Conservation (phyloP, 1,284 basidiomycete genomes). For the Tilletia walkeri region DNA sequence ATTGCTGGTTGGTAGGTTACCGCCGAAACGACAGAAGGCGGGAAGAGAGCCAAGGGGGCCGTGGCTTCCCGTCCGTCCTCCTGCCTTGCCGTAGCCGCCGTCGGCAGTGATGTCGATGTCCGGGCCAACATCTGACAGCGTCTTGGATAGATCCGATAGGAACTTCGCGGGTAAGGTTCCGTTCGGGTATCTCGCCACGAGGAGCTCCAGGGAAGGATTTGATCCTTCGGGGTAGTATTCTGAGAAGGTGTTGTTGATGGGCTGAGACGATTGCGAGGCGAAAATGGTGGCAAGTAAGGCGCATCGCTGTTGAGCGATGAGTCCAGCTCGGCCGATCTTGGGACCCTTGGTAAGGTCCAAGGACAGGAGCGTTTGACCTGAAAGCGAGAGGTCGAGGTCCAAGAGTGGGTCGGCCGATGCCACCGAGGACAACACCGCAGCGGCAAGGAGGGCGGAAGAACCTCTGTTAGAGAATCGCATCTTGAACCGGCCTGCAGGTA, state of each 20-base stretch:
- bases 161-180: slow-evolving; percentile 14
- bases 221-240: slow-evolving; percentile 27
- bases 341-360: too few relatives aligned
- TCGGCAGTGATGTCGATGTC: slow-evolving; percentile 28
- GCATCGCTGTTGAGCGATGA: neutral
- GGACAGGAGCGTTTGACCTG: too few relatives aligned
- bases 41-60: slow-evolving; percentile 30
- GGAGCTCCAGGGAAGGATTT: slow-evolving; percentile 29
- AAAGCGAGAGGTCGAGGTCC: too few relatives aligned
- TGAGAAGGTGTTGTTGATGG: slow-evolving; percentile 19
- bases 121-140: slow-evolving; percentile 27
- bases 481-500: too few relatives aligned
- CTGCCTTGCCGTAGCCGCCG: slow-evolving; percentile 20
- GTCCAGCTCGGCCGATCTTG: neutral
- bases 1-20: slow-evolving; percentile 20
- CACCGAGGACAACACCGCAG: too few relatives aligned
- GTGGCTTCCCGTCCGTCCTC: slow-evolving; percentile 1
- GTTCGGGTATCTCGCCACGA: slow-evolving; percentile 21
- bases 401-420: too few relatives aligned
- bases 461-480: too few relatives aligned
- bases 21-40: slow-evolving; percentile 31
- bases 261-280: neutral
- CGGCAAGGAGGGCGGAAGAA: too few relatives aligned
- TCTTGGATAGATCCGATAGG: neutral
- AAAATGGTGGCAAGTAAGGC: neutral